Evolutionary conservation across 768 basidiomycete genomes (phyloP).

Genomic region (Paxillus involutus): DNA sequence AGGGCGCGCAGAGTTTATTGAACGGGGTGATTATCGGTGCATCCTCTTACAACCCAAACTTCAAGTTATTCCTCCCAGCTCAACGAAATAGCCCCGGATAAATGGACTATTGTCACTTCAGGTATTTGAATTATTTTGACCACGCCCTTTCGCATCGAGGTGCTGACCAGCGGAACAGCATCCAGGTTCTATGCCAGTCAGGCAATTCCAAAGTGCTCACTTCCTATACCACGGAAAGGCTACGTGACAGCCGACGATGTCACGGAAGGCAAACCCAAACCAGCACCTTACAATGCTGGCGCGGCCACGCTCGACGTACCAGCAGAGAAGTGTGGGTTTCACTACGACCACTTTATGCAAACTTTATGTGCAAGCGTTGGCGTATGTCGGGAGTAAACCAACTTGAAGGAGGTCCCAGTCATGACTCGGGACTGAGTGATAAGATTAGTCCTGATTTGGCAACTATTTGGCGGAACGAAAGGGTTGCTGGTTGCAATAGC

Average conservation of each 20-base stretch:
- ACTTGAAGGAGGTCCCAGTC: too few relatives aligned
- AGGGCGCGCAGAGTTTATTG: constrained; percentile 62
- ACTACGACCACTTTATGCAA: neutral
- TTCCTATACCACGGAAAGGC: constrained; percentile 57
- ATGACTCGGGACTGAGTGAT: neutral
- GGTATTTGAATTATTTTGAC: constrained; percentile 32
- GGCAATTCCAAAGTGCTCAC: constrained; percentile 62
- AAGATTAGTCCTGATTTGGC: neutral
- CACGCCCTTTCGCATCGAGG: neutral
- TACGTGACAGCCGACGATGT: constrained; percentile 68
- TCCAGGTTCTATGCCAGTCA: constrained; percentile 69
- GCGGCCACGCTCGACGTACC: constrained; percentile 54
- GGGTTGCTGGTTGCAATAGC: too few relatives aligned
- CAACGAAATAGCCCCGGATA: constrained; percentile 22
- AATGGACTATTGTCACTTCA: constrained; percentile 86
- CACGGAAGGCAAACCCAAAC: constrained; percentile 82
- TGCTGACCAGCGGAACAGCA: constrained; percentile 41
- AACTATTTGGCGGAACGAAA: too few relatives aligned
- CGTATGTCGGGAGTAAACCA: neutral
- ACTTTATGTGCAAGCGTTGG: too few relatives aligned
- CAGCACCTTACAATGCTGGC: constrained; percentile 83
- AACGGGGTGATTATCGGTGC: constrained; percentile 40
- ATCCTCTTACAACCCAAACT: neutral
- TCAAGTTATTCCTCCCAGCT: constrained; percentile 15
- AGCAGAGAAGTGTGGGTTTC: constrained; percentile 52